Conservation (phyloP, 192 early-diverging fungal species). For the Chytriomyces confervae region DNA sequence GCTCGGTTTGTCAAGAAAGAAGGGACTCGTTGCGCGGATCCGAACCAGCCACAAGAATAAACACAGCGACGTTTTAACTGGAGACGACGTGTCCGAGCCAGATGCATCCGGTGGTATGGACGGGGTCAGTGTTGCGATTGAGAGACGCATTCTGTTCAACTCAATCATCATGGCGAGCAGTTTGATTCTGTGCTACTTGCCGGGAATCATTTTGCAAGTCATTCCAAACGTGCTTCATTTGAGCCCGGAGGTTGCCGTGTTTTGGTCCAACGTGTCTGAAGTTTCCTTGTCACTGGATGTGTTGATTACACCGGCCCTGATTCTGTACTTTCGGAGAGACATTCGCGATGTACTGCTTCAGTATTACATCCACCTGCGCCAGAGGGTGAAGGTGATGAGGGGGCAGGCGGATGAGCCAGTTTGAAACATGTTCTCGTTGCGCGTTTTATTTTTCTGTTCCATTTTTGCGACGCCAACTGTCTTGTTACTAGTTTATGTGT, state of each 20-base stretch:
- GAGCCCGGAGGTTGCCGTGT: neutral
- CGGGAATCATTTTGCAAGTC: neutral
- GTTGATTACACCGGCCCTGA: constrained; percentile 3
- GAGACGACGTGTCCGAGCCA: neutral
- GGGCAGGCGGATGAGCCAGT: neutral
- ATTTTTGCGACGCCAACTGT: neutral
- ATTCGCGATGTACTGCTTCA: neutral
- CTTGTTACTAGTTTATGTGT: too few relatives aligned
- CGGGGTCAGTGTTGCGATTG: neutral
- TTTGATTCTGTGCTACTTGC: constrained; percentile 7
- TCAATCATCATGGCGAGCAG: neutral
- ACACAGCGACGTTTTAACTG: neutral
- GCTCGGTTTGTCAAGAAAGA: neutral
- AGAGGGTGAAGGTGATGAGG: neutral
- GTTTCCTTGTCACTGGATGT: neutral
- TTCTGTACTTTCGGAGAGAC: neutral
- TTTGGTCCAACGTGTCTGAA: neutral
- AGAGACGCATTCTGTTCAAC: neutral
- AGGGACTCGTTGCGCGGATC: neutral
- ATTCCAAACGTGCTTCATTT: too few relatives aligned
- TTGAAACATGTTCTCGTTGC: neutral
- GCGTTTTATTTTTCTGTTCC: neutral
- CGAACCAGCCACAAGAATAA: neutral
- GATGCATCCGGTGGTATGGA: neutral
- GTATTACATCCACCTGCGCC: neutral